Evolutionary conservation across 2,329 filamentous ascomycete genomes (phyloP).

Genomic region (Boeremia exigua): DNA sequence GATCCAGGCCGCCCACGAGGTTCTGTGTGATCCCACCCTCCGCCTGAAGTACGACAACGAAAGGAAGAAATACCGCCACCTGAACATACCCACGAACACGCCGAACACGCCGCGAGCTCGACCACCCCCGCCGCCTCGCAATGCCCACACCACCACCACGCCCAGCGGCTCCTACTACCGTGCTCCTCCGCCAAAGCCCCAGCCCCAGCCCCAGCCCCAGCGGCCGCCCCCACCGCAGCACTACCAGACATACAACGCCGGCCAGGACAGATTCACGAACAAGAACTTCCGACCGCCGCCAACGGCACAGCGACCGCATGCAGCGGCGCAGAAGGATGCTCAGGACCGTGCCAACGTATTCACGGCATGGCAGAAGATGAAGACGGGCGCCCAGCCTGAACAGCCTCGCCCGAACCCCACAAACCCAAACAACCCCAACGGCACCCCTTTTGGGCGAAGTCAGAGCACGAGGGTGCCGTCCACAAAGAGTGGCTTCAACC

Average conservation of each 20-base stretch:
- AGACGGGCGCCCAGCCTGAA: constrained; percentile 38
- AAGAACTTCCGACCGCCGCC: constrained; percentile 50
- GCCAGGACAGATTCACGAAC: constrained; percentile 53
- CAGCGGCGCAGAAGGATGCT: constrained; percentile 46
- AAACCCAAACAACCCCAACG: constrained; percentile 41
- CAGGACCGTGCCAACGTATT: constrained; percentile 53
- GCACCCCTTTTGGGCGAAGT: constrained; percentile 48
- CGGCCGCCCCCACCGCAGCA: constrained; percentile 38
- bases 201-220: constrained; percentile 22
- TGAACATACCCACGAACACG: constrained; percentile 44
- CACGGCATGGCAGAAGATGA: constrained; percentile 59
- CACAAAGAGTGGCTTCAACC: constrained; percentile 64
- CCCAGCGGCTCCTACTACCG: constrained; percentile 43
- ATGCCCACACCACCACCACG: constrained; percentile 50
- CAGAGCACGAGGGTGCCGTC: constrained; percentile 54
- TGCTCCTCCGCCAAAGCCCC: constrained; percentile 37
- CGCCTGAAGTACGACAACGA: constrained; percentile 69
- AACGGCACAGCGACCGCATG: constrained; percentile 38
- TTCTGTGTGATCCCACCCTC: constrained; percentile 67
- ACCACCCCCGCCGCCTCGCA: constrained; percentile 53
- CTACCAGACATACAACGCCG: constrained; percentile 42
- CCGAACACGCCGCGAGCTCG: constrained; percentile 50
- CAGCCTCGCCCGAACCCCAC: constrained; percentile 33
- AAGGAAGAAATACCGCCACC: constrained; percentile 53
- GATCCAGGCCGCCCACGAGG: constrained; percentile 85